Evolutionary conservation across 176 grass and related monocot genomes (phyloP), one percentile per base, ranked within the genome.

Genomic region (Areca catechu): DNA sequence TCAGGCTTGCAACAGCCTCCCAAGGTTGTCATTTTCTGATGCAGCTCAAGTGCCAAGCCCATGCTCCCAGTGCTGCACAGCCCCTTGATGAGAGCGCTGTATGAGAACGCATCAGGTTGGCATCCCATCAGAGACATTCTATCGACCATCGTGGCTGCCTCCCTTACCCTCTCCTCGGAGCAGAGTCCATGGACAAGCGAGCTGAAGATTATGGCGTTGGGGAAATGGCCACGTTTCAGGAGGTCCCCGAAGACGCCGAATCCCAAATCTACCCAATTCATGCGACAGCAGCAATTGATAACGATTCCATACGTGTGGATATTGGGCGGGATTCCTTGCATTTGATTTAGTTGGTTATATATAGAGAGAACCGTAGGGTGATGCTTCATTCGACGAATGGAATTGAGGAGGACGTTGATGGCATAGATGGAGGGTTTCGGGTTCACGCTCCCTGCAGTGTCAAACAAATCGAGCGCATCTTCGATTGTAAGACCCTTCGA

Each of bases 51-150:
- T 0, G 72, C 76, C 48, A 2, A 10, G 1, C 19, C n/a, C 4
- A 48, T 72, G 6, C 50, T 78, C 20, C 24, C 47, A 3, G 20
- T 5, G 21, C n/a, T 10, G 0, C 62, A 72, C 1, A 78, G 20
- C 2, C 58, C 5, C 53, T 83, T 78, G 0, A 83, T 55, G 37
- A 82, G 5, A 24, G 49, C 24, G 2, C 0, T 24, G 15, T 83
- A 74, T 0, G 51, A 53, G 25, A 67, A 0, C 2, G 28, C 15
- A 63, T 63, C 0, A 24, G 65, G 82, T 14, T 29, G 6, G 25
- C 69, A 71, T 14, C 71, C 66, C n/a, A 80, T 12, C 56, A 71
- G 22, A 34, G 67, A 60, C 76, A 76, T 80, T 54, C 20, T 80
- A 17, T 68, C 60, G 14, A 72, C 22, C 50, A 80, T 5, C 16